A percentile compares a stretch with the other conserved stretches of the same genome.
phyloP scores from a whole-genome alignment of 495 filamentous ascomycete genomes.

The Usnea hakonensis region DNA sequence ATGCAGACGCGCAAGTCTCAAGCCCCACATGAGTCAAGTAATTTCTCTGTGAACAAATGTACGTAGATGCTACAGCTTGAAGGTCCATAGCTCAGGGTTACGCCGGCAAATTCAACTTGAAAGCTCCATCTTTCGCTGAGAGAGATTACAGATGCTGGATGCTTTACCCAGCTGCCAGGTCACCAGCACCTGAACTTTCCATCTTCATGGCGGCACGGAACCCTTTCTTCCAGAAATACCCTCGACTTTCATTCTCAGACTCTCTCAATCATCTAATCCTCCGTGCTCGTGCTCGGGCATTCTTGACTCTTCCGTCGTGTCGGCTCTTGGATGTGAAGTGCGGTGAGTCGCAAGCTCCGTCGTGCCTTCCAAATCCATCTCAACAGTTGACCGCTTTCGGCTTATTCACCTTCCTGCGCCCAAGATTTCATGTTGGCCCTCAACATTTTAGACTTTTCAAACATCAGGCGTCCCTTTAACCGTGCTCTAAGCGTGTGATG shows the following conservation, averaged over 20 bases:
- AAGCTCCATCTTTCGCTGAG: neutral
- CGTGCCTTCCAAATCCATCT: neutral
- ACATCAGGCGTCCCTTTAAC: neutral
- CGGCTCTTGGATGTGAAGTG: neutral
- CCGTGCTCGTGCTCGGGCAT: neutral
- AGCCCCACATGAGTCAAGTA: too few species aligned
- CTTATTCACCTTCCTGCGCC: neutral
- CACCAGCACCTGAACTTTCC: neutral
- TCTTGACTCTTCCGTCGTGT: neutral
- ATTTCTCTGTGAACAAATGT: too few species aligned
- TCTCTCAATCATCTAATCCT: neutral
- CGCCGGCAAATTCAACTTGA: neutral
- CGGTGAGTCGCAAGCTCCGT: neutral
- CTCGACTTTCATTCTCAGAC: neutral
- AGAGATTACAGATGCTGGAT: neutral
- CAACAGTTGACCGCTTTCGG: neutral
- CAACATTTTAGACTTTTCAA: neutral
- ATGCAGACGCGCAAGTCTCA: too few species aligned
- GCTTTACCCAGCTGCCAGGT: neutral
- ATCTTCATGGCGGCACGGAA: neutral
- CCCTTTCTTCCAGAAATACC: neutral
- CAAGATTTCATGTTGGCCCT: neutral
- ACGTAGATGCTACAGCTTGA: too few species aligned
- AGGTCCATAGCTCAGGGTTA: too few species aligned
- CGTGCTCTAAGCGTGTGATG: neutral